These are phyloP conservation scores for Ramularia collo-cygni DNA, from an alignment of 2,329 filamentous ascomycete species.

Conservation along the genomic window DNA sequence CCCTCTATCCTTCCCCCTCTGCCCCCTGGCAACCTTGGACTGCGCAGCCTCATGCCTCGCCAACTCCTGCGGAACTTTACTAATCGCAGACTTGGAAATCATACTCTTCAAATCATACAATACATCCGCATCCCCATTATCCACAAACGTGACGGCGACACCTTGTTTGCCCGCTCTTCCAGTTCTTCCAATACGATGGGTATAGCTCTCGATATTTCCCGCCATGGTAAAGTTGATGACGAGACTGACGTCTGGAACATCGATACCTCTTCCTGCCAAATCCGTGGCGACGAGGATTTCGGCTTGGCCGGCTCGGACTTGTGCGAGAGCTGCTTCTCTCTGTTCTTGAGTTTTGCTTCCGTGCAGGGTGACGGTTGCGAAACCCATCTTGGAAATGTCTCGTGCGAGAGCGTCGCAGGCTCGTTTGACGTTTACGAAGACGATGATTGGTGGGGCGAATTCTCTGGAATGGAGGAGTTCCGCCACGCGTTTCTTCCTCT, in stretches of 20 bases:
- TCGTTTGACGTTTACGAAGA: slow-evolving; percentile 99
- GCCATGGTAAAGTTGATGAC: slow-evolving; percentile 99
- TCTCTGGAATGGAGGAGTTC: slow-evolving; percentile 78
- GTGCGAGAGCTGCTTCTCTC: slow-evolving; percentile 82
- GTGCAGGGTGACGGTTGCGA: slow-evolving; percentile 82
- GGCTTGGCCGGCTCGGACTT: slow-evolving; percentile 71
- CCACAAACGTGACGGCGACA: slow-evolving; percentile 92
- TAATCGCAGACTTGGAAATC: slow-evolving; percentile 81
- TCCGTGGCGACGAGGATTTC: slow-evolving; percentile 94
- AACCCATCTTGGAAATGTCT: slow-evolving; percentile 91
- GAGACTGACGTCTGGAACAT: slow-evolving; percentile 86
- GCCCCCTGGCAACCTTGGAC: slow-evolving; percentile 45
- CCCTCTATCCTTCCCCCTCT: slow-evolving; percentile 23
- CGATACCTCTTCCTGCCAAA: slow-evolving; percentile 92
- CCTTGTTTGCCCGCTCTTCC: slow-evolving; percentile 96
- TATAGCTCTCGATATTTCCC: slow-evolving; percentile 85
- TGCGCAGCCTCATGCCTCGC: slow-evolving; percentile 86
- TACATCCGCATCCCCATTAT: slow-evolving; percentile 80
- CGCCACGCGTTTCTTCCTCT: slow-evolving; percentile 89
- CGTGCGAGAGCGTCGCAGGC: slow-evolving; percentile 94
- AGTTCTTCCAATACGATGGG: slow-evolving; percentile 91
- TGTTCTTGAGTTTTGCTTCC: slow-evolving; percentile 97
- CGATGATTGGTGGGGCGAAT: slow-evolving; percentile 86
- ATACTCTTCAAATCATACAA: slow-evolving; percentile 93
- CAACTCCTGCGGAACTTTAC: slow-evolving; percentile 84